These are phyloP conservation scores for Penicillium bialowiezense DNA, from an alignment of 495 filamentous ascomycete species.

Conservation along the genomic window DNA sequence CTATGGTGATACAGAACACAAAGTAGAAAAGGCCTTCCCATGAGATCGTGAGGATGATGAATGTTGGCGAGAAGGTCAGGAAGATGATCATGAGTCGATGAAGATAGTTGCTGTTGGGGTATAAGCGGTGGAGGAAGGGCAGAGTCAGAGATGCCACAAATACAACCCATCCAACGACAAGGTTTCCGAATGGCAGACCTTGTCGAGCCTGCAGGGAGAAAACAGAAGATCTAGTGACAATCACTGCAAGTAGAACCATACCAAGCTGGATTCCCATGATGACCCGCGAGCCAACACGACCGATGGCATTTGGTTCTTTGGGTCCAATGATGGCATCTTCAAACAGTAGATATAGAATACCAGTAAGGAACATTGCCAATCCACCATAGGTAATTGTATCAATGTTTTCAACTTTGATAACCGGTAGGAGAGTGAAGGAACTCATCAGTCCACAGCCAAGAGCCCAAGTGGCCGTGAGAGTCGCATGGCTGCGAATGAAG, in stretches of 20 bases:
- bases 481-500: constrained; percentile 64
- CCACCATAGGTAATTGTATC: constrained; percentile 75
- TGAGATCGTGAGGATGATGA: constrained; percentile 95
- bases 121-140: constrained; percentile 76
- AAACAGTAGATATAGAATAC: constrained; percentile 76
- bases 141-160: constrained; percentile 73
- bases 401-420: constrained; percentile 76
- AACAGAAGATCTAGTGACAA: constrained; percentile 81
- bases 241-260: constrained; percentile 77
- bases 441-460: constrained; percentile 80
- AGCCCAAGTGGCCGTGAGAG: constrained; percentile 70
- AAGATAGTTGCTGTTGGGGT: constrained; percentile 84
- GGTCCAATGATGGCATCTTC: constrained; percentile 63
- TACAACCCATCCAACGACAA: constrained; percentile 81
- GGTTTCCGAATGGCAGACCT: constrained; percentile 87
- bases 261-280: constrained; percentile 66
- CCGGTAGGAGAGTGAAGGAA: constrained; percentile 84
- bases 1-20: constrained; percentile 75
- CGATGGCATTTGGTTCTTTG: constrained; percentile 26
- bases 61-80: constrained; percentile 87
- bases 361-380: constrained; percentile 72
- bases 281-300: constrained; percentile 46
- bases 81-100: constrained; percentile 89
- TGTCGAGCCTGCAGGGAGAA: constrained; percentile 79
- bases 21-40: constrained; percentile 98